phyloP scores from a whole-genome alignment of 2,329 filamentous ascomycete species.

The Cordyceps militaris region DNA sequence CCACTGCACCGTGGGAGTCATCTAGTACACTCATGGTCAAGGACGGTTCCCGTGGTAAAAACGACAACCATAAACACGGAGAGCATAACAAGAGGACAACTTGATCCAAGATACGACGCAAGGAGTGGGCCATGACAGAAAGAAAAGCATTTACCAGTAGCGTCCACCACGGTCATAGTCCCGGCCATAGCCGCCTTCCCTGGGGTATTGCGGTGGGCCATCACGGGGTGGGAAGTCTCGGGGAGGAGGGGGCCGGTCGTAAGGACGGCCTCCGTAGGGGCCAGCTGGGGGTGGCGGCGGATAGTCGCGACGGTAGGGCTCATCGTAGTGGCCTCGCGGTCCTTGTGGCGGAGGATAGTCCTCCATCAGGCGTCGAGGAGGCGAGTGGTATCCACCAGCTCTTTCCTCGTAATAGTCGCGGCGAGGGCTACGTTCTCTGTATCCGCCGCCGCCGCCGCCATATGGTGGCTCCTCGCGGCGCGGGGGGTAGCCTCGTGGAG shows the following conservation, averaged over 20 bases:
- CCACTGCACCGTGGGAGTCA: slow-evolving; percentile 15
- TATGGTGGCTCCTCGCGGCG: slow-evolving; percentile 58
- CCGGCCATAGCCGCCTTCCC: slow-evolving; percentile 34
- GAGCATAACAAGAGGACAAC: neutral
- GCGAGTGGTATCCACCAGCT: slow-evolving; percentile 66
- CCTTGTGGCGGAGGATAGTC: slow-evolving; percentile 60
- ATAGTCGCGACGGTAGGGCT: slow-evolving; percentile 67
- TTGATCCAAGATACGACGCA: slow-evolving; percentile 2
- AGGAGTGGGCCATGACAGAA: slow-evolving; percentile 7
- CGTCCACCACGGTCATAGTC: slow-evolving; percentile 45
- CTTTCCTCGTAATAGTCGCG: slow-evolving; percentile 85
- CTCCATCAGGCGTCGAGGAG: slow-evolving; percentile 68
- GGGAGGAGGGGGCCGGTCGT: slow-evolving; percentile 47
- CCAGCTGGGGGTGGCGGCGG: slow-evolving; percentile 56
- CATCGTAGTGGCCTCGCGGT: slow-evolving; percentile 62
- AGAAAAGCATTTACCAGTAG: slow-evolving; percentile 38
- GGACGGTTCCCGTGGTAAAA: slow-evolving; percentile 24
- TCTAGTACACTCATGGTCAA: slow-evolving; percentile 31
- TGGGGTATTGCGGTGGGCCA: slow-evolving; percentile 27
- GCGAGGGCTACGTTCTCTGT: slow-evolving; percentile 80
- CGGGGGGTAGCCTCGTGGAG: slow-evolving; percentile 77
- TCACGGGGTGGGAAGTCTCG: slow-evolving; percentile 45
- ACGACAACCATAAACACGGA: slow-evolving; percentile 8
- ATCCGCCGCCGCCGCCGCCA: slow-evolving; percentile 65
- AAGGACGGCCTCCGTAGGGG: slow-evolving; percentile 51